Conservation (phyloP, 2,329 filamentous ascomycete genomes). For the Colletotrichum liriopes region DNA sequence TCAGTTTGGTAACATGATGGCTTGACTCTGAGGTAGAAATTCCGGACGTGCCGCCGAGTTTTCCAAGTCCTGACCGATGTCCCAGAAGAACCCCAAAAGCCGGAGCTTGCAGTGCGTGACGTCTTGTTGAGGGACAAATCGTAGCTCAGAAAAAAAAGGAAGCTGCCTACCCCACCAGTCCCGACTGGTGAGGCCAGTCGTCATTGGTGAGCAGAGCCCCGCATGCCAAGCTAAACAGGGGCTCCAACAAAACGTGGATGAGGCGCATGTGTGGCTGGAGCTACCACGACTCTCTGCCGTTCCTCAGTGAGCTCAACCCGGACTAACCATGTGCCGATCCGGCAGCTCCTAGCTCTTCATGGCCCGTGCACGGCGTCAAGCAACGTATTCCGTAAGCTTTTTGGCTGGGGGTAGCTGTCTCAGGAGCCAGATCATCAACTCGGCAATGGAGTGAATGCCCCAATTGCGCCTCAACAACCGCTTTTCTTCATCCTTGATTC, state of each 20-base stretch:
- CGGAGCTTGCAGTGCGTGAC: conserved; percentile 21
- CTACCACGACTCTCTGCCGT: background rate
- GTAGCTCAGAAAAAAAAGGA: conserved; percentile 8
- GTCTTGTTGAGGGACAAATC: conserved; percentile 18
- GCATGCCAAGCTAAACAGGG: background rate
- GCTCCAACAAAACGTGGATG: background rate
- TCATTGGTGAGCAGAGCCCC: conserved; percentile 12
- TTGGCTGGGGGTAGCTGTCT: conserved; percentile 49
- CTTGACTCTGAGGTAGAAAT: background rate
- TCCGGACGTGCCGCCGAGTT: background rate
- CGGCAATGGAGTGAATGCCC: conserved; percentile 44
- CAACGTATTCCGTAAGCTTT: conserved; percentile 55
- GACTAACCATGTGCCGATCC: conserved; percentile 36
- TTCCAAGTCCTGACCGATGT: background rate
- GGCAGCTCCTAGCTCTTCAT: conserved; percentile 3
- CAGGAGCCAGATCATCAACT: conserved; percentile 45
- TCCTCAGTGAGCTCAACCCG: background rate
- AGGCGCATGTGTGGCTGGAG: conserved; percentile 13
- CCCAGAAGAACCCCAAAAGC: background rate
- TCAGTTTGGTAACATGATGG: no score
- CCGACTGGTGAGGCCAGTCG: conserved; percentile 10
- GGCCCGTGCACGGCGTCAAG: conserved; percentile 47
- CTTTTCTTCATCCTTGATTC: conserved; percentile 36
- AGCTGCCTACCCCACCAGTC: conserved; percentile 30
- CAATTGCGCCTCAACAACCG: conserved; percentile 42